These are phyloP conservation scores for Agaricales sp. DNA, from an alignment of 1,284 basidiomycete genomes.

Conservation along the genomic window DNA sequence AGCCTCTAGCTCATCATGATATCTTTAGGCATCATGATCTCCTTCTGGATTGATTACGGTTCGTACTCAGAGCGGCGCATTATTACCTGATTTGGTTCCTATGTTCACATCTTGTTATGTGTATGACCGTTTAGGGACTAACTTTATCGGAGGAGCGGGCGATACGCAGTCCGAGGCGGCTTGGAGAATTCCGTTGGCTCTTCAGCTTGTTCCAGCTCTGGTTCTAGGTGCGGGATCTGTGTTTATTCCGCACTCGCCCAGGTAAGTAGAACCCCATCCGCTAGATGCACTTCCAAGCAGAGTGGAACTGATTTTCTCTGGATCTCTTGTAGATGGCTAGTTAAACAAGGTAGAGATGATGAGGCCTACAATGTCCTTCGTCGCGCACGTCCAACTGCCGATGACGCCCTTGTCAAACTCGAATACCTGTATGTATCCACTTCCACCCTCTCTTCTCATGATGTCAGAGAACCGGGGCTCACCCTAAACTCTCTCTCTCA, in stretches of 20 bases:
- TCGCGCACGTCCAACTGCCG: slow-evolving; percentile 45
- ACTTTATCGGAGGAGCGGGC: slow-evolving; percentile 60
- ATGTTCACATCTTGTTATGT: not conserved
- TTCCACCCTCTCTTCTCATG: not conserved
- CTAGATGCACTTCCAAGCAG: too few species aligned
- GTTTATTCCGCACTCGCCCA: slow-evolving; percentile 65
- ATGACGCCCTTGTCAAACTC: slow-evolving; percentile 61
- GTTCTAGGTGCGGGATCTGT: slow-evolving; percentile 55
- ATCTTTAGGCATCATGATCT: slow-evolving; percentile 26
- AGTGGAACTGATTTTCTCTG: not conserved
- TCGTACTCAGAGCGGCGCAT: slow-evolving; percentile 7
- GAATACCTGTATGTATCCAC: slow-evolving; percentile 53
- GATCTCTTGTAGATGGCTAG: slow-evolving; percentile 45
- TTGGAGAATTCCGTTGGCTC: slow-evolving; percentile 68
- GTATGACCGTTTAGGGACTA: slow-evolving; percentile 32
- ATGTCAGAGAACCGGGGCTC: not conserved
- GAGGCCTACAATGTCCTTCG: slow-evolving; percentile 63
- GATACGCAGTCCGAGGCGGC: slow-evolving; percentile 48
- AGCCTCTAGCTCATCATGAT: not conserved
- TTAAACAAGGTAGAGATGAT: slow-evolving; percentile 64
- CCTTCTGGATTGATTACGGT: slow-evolving; percentile 76
- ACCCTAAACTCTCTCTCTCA: slow-evolving; percentile 14
- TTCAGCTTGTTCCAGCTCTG: slow-evolving; percentile 68
- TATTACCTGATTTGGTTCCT: not conserved
- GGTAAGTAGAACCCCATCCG: slow-evolving; percentile 22